Percentiles rank a stretch among this genome's conserved stretches.
phyloP scores from a whole-genome alignment of 2,329 filamentous ascomycete genomes.

The Sporothrix luriei region DNA sequence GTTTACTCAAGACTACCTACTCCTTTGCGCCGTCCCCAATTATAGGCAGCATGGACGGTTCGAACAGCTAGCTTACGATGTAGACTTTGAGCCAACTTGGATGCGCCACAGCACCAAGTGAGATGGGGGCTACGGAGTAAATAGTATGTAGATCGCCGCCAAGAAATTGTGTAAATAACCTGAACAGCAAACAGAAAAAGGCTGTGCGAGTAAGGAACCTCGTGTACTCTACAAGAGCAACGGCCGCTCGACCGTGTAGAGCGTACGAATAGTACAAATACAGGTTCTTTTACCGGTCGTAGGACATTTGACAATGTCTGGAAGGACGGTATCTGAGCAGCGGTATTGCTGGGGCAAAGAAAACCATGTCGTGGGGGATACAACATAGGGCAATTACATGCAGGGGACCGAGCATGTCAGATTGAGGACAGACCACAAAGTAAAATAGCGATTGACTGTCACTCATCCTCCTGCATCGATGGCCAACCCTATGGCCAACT shows the following conservation, averaged over 20 bases:
- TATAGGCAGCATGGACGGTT: too few relatives aligned
- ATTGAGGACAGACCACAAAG: neutral
- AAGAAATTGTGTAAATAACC: too few relatives aligned
- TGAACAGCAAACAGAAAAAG: neutral
- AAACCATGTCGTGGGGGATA: too few relatives aligned
- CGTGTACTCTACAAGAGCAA: neutral
- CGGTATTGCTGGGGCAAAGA: too few relatives aligned
- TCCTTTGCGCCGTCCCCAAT: too few relatives aligned
- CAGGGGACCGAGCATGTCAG: conserved; percentile 6
- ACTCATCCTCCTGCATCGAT: conserved; percentile 9
- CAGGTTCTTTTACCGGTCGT: neutral
- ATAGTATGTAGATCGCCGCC: too few relatives aligned
- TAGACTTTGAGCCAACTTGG: too few relatives aligned
- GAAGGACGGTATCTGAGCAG: too few relatives aligned
- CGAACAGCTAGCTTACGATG: too few relatives aligned
- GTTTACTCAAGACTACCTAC: too few relatives aligned
- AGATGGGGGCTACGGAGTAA: too few relatives aligned
- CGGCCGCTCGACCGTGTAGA: neutral
- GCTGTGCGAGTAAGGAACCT: neutral
- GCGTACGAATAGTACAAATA: neutral
- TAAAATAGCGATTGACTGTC: conserved; percentile 22
- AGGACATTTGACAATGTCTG: neutral
- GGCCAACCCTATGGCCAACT: neutral
- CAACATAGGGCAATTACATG: neutral
- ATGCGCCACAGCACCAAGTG: too few relatives aligned